phyloP scores from a whole-genome alignment of 2,329 filamentous ascomycete genomes.

The Rhynchosporium agropyri region DNA sequence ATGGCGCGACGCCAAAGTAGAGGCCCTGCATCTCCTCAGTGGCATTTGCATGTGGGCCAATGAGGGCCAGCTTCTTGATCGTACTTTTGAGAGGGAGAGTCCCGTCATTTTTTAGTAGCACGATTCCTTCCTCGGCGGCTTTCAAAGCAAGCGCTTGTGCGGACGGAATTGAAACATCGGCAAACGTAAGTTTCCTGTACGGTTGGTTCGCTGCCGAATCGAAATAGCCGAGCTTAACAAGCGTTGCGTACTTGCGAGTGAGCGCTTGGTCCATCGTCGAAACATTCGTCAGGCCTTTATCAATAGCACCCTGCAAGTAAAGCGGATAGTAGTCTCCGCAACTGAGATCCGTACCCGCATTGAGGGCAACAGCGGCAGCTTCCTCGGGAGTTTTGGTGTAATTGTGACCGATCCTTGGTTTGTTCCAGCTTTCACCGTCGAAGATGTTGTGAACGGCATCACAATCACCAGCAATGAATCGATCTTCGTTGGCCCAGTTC shows the following conservation, averaged over 20 bases:
- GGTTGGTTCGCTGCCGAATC: constrained; percentile 46
- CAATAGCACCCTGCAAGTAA: constrained; percentile 26
- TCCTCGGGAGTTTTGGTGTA: constrained; percentile 39
- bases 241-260: constrained; percentile 54
- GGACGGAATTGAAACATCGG: constrained; percentile 37
- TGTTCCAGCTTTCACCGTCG: constrained; percentile 2
- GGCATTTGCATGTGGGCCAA: constrained; percentile 33
- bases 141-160: constrained; percentile 31
- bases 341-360: constrained; percentile 34
- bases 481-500: constrained; percentile 62
- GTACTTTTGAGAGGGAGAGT: constrained; percentile 27
- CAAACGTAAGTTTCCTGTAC: constrained; percentile 57
- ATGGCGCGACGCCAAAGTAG: constrained; percentile 34
- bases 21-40: constrained; percentile 36
- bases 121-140: constrained; percentile 36
- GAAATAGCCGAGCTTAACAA: constrained; percentile 61
- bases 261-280: constrained; percentile 53
- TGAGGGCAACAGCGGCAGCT: constrained; percentile 29
- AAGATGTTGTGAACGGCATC: constrained; percentile 61
- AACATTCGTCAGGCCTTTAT: constrained; percentile 31
- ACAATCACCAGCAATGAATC: constrained; percentile 54
- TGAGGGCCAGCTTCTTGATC: constrained; percentile 30
- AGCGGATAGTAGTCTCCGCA: constrained; percentile 31
- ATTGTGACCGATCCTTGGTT: constrained; percentile 38
- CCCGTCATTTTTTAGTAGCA: constrained; percentile 37